Percentiles rank a stretch among this genome's conserved stretches.
phyloP scores from a whole-genome alignment of 2,329 filamentous ascomycete species.

The Magnaporthiopsis poae region DNA sequence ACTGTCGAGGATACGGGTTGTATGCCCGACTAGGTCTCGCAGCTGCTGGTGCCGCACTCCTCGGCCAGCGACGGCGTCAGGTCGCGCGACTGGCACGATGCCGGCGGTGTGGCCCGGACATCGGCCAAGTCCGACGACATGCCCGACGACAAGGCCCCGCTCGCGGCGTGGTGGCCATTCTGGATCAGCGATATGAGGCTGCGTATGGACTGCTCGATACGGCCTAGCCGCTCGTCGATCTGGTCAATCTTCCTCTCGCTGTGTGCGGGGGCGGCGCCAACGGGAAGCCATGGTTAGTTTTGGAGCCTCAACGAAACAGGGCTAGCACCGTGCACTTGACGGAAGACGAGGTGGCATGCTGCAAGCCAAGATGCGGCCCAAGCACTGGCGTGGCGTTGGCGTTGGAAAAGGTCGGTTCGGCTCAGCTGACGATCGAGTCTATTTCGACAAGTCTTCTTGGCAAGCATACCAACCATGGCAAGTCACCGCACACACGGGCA shows the following conservation, averaged over 20 bases:
- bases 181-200: slow-evolving; percentile 17
- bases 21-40: no score
- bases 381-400: neutral
- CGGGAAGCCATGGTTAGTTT: neutral
- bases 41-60: neutral
- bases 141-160: neutral
- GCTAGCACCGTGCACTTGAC: neutral
- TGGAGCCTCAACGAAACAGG: no score
- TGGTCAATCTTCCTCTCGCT: slow-evolving; percentile 46
- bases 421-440: neutral
- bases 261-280: neutral
- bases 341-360: no score
- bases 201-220: slow-evolving; percentile 34
- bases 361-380: neutral
- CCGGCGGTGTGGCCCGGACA: neutral
- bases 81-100: neutral
- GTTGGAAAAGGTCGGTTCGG: neutral
- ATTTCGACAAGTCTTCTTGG: neutral
- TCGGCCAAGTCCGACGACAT: neutral
- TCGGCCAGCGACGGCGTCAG: neutral
- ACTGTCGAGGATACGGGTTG: no score
- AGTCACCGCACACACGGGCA: neutral
- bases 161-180: slow-evolving; percentile 2
- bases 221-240: slow-evolving; percentile 34
- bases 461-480: neutral